These are phyloP conservation scores for Paraglomus occultum DNA, from an alignment of 192 early-diverging fungal genomes.

Conservation along the genomic window DNA sequence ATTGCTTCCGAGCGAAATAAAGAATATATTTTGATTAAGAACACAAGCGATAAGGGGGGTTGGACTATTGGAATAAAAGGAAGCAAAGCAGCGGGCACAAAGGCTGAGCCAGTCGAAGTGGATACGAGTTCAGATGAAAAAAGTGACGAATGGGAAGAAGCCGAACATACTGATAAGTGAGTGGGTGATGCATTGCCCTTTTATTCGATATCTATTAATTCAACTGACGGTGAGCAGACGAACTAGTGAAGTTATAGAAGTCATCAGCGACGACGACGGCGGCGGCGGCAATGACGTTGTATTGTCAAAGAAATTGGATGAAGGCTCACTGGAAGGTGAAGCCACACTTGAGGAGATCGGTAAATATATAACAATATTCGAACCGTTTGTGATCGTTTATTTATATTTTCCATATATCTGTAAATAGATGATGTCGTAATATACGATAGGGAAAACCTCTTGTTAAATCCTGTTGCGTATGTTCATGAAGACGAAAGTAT, in stretches of 20 bases:
- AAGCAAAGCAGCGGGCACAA: conserved; percentile 25
- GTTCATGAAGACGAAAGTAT: conserved; percentile 50
- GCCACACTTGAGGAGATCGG: background rate
- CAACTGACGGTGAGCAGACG: background rate
- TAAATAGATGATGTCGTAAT: background rate
- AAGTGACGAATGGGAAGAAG: conserved; percentile 33
- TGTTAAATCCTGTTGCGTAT: conserved; percentile 43
- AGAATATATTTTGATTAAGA: conserved; percentile 85
- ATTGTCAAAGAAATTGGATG: conserved; percentile 1
- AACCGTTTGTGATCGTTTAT: background rate
- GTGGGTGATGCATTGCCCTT: conserved; percentile 3
- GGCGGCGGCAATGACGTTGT: conserved; percentile 55
- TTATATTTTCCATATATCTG: background rate
- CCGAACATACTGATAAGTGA: conserved; percentile 16
- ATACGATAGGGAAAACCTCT: conserved; percentile 16
- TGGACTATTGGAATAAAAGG: conserved; percentile 59
- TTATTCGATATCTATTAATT: background rate
- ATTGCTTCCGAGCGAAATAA: conserved; percentile 80
- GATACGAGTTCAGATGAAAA: conserved; percentile 39
- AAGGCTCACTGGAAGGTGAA: background rate
- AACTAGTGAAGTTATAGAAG: conserved; percentile 30
- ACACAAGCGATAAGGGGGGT: conserved; percentile 65
- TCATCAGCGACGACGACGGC: conserved; percentile 42
- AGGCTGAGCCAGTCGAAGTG: conserved; percentile 33
- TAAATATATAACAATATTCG: background rate